Base-by-base conservation (phyloP, 768 basidiomycete genomes). In the Russula foetens region DNA sequence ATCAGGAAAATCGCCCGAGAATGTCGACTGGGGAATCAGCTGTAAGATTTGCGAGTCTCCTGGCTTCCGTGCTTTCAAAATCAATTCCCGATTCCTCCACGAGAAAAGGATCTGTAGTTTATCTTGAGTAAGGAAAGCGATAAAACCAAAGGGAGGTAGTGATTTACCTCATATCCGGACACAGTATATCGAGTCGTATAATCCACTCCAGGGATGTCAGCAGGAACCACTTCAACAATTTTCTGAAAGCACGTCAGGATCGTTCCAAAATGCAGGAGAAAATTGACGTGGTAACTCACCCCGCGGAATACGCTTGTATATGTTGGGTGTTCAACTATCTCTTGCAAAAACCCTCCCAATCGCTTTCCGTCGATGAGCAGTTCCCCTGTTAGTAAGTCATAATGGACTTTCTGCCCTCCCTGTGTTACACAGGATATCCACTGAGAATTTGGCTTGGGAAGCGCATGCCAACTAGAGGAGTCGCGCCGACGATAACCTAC, bases 301-400 rank as follows among this genome's bases (percentile, higher is more conserved):
- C 70, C 39, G 31, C 71, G 69, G 46, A 81, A 74, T n/a, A 79
- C 58, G 7, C 70, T 67, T 14, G 46, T 45, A 58, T 77, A 81
- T 2, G 69, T 64, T 1, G 69, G 31, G 63, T 79, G 72, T 0
- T 26, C 49, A 1, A 67, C 44, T 29, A 80, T 75, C 0, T 63
- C 59, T 8, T 44, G 29, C 0, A 79, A 76, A 15, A 81, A 71
- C 24, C 70, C 71, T 19, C 76, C 59, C 11, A 53, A 31, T 9
- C 29, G 59, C 0, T 23, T 60, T 6, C 51, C 52, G 21, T 15
- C 24, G 15, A 60, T 39, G 33, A 53, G 52, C 4, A 60, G 35
- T 29, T 53, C 31, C 7, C 59, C 59, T 4, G 43, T 24, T 21
- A 60, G 33, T 12, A 53, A 4, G 28, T 60, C 43, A 12, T 46